A percentile compares a stretch with the other conserved stretches of the same genome.
Conservation (phyloP, 768 basidiomycete genomes). For the Pleurotus djamor region DNA sequence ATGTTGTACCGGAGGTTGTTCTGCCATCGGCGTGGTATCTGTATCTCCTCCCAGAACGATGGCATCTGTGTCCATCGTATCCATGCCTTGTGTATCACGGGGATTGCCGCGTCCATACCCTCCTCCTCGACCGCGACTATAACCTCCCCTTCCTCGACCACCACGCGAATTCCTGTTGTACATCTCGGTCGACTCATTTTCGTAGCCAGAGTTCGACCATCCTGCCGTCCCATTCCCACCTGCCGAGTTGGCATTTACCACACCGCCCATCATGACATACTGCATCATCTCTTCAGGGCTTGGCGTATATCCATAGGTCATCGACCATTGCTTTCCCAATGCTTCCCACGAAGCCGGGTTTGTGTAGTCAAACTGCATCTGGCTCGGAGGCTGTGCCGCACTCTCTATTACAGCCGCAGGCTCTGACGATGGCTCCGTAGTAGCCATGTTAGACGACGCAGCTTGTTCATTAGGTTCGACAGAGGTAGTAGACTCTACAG, state of each 20-base stretch:
- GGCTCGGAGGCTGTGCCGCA: conserved; percentile 14
- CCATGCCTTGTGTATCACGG: conserved; percentile 39
- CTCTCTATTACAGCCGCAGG: conserved; percentile 29
- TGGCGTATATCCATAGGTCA: conserved; percentile 64
- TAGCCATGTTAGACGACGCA: conserved; percentile 37
- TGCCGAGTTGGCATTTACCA: conserved; percentile 10
- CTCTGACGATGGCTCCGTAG: conserved; percentile 4
- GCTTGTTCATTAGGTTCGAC: conserved; percentile 45
- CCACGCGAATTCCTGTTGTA: conserved; percentile 24
- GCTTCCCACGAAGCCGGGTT: conserved; percentile 76
- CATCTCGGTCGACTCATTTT: not conserved
- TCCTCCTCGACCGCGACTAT: conserved; percentile 16
- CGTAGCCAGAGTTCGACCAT: conserved; percentile 4
- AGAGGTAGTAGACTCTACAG: conserved; percentile 38
- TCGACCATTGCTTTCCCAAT: conserved; percentile 76
- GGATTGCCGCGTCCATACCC: conserved; percentile 41
- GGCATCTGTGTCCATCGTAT: conserved; percentile 47
- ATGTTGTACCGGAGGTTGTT: conserved; percentile 9
- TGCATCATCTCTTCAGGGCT: conserved; percentile 77
- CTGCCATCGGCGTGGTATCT: conserved; percentile 13
- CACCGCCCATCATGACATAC: conserved; percentile 51
- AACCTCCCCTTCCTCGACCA: conserved; percentile 35
- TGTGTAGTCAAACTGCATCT: conserved; percentile 70
- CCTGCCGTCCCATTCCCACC: conserved; percentile 13
- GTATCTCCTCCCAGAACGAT: conserved; percentile 53